Evolutionary conservation across 23 red algal species (phyloP).

Genomic region (Gracilaria vermiculophylla): DNA sequence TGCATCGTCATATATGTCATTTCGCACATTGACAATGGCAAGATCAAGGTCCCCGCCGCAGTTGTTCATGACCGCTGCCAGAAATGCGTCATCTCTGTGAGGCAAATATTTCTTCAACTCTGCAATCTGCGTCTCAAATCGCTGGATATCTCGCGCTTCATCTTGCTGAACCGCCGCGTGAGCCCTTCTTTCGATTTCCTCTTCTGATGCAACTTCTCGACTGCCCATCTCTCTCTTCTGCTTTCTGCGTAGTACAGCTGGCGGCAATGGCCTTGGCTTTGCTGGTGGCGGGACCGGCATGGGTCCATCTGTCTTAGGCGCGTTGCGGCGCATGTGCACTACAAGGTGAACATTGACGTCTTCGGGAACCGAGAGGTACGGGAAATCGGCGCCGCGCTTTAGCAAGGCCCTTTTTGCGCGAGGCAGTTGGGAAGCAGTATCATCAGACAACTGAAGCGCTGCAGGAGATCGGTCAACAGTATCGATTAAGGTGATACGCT

Average conservation of each 20-base stretch:
- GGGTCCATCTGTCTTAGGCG: constrained; percentile 32
- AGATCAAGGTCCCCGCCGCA: constrained; percentile 47
- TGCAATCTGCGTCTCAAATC: constrained; percentile 15
- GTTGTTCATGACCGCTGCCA: constrained; percentile 46
- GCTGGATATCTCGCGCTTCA: constrained; percentile 1
- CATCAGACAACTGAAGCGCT: constrained; percentile 27
- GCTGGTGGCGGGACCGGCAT: constrained; percentile 71
- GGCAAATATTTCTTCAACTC: constrained; percentile 28
- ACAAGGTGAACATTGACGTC: constrained; percentile 89
- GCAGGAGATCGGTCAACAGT: constrained; percentile 59
- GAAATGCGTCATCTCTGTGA: constrained; percentile 21
- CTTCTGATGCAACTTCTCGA: not conserved
- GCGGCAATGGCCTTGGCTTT: constrained; percentile 10
- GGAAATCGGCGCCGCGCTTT: constrained; percentile 80
- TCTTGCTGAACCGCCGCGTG: constrained; percentile 5
- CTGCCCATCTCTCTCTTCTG: not conserved
- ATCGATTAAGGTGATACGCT: constrained; percentile 73
- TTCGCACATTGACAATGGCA: constrained; percentile 27
- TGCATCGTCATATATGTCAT: constrained; percentile 21
- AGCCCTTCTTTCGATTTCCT: constrained; percentile 39
- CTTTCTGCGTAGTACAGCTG: not conserved
- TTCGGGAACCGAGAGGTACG: constrained; percentile 72
- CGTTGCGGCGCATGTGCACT: constrained; percentile 91
- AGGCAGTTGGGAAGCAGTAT: constrained; percentile 48
- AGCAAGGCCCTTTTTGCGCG: constrained; percentile 72